Evolutionary conservation across 1,284 basidiomycete genomes (phyloP).

Genomic region (Somion occarium): DNA sequence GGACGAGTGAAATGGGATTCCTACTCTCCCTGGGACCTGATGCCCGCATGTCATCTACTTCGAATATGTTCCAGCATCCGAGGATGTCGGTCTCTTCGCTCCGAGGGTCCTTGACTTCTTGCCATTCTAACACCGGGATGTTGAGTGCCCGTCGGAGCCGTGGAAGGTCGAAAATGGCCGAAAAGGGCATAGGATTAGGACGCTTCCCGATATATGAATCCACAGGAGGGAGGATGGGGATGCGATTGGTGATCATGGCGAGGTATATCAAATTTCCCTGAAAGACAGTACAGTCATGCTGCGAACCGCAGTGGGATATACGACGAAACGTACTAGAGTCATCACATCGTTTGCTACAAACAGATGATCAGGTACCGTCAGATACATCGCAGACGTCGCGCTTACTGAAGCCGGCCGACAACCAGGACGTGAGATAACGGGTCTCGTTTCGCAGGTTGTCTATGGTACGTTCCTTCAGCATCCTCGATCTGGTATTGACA

Average conservation of each 20-base stretch:
- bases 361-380: background rate
- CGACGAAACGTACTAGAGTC: constrained; percentile 41
- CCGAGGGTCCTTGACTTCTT: constrained; percentile 29
- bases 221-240: constrained; percentile 58
- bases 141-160: constrained; percentile 29
- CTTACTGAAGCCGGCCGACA: constrained; percentile 63
- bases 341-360: constrained; percentile 59
- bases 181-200: constrained; percentile 27
- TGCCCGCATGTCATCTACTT: constrained; percentile 35
- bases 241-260: constrained; percentile 51
- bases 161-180: constrained; percentile 36
- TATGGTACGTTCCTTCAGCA: no score
- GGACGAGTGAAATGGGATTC: constrained; percentile 36
- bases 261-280: constrained; percentile 65
- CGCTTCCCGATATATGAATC: constrained; percentile 49
- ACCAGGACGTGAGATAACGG: constrained; percentile 60
- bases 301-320: background rate
- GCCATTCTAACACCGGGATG: constrained; percentile 34
- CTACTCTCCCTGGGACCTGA: constrained; percentile 40
- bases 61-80: constrained; percentile 64
- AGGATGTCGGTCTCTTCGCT: constrained; percentile 41
- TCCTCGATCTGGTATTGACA: no score
- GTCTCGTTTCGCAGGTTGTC: constrained; percentile 49
- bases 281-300: background rate
- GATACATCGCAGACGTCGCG: constrained; percentile 8